Evolutionary conservation across 2,329 filamentous ascomycete genomes (phyloP), one percentile per base, ranked within the genome.

Genomic region (Alternaria tenuissima): DNA sequence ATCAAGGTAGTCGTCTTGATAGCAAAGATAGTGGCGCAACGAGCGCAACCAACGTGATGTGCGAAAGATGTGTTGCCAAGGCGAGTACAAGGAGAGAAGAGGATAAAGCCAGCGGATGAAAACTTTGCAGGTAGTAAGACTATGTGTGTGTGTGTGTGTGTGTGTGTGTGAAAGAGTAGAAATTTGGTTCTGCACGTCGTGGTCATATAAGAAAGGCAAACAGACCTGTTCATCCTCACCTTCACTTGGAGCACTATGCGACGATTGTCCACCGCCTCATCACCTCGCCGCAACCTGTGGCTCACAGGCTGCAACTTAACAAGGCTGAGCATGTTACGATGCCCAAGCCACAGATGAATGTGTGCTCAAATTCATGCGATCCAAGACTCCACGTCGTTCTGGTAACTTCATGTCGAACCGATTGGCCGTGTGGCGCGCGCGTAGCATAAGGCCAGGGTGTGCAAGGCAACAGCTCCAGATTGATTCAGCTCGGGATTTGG

Each of bases 241-340:
- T 36, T 60, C 57, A 57, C 53, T 20, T 56, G 39, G 30, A 55
- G 49, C 51, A 22, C 39, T 30, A 28, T 34, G 38, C 51, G 22
- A 41, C 26, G 16, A 32, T 32, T 32, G 9, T n/a, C 42, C 51
- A 28, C 18, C 14, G 30, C 30, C 57, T 18, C 34, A 47, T 26
- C 26, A 52, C 57, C 9, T 39, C 52, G 44, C 46, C 57, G 57
- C 46, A 24, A 52, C 44, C n/a, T n/a, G 34, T 52, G 54, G 46
- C 20, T 42, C 44, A 30, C 28, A 16, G n/a, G 11, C 30, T 30
- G 20, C 38, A 44, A 26, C 11, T 24, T 3, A 26, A 9, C 24
- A 42, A 28, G 39, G 32, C 47, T 34, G 52, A 55, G 46, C 16
- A 52, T 18, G 9, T 18, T 20, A 14, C 3, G 14, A 43, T 22